Evolutionary conservation across 1,284 basidiomycete species (phyloP).

Genomic region (Pseudozyma sp.): DNA sequence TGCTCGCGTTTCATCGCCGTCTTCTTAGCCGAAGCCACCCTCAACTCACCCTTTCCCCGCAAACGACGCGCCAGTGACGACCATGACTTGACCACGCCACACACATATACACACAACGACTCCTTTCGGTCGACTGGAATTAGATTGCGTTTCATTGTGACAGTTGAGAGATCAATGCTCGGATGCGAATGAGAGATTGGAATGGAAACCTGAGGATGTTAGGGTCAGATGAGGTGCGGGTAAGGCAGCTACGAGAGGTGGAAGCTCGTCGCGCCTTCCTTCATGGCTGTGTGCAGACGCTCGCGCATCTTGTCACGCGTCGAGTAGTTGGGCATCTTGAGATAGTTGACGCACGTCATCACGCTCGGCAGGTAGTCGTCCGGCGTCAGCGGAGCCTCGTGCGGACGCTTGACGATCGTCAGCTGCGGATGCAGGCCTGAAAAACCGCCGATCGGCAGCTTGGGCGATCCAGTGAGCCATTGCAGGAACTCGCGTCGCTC

Average conservation of each 20-base stretch:
- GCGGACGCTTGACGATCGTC: slow-evolving; percentile 96
- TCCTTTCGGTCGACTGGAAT: no score
- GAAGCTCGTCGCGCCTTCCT: slow-evolving; percentile 65
- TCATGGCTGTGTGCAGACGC: slow-evolving; percentile 62
- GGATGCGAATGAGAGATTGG: background rate
- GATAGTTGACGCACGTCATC: slow-evolving; percentile 93
- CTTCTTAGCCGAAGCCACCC: no score
- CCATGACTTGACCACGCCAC: no score
- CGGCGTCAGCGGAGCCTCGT: slow-evolving; percentile 80
- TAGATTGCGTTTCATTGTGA: background rate
- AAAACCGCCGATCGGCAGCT: slow-evolving; percentile 86
- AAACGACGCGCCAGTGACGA: no score
- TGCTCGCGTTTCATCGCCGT: no score
- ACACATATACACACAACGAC: no score
- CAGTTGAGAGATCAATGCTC: background rate
- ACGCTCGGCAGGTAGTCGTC: slow-evolving; percentile 97
- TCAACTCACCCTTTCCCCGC: no score
- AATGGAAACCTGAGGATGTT: no score
- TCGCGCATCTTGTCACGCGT: slow-evolving; percentile 60
- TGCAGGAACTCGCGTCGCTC: slow-evolving; percentile 89
- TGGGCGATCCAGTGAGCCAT: slow-evolving; percentile 90
- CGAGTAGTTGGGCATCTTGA: slow-evolving; percentile 67
- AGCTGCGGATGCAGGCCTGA: slow-evolving; percentile 91
- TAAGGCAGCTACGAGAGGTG: slow-evolving; percentile 58
- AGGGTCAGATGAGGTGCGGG: background rate